Percentiles rank a stretch among this genome's conserved stretches.
These are phyloP conservation scores for Nemania serpens DNA, from an alignment of 2,329 filamentous ascomycete species.

Conservation along the genomic window DNA sequence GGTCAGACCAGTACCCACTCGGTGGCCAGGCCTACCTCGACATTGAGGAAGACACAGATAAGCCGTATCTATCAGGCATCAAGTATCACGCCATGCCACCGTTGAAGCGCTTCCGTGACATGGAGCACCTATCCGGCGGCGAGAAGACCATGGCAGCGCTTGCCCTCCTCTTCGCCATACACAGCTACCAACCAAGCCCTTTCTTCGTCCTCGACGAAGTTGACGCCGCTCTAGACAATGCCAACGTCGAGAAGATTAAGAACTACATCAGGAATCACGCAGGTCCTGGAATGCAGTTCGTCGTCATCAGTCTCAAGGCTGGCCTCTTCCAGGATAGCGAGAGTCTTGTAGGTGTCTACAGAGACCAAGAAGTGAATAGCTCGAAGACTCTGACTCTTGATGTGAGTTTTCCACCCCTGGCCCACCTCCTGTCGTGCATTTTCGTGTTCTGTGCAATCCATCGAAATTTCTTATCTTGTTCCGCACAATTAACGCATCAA, in stretches of 20 bases:
- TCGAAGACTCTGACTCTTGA: slow-evolving; percentile 91
- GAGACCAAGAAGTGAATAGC: slow-evolving; percentile 92
- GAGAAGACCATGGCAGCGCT: slow-evolving; percentile 99
- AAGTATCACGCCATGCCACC: slow-evolving; percentile 99
- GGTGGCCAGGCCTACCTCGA: slow-evolving; percentile 89
- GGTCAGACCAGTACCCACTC: slow-evolving; percentile 88
- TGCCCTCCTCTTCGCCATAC: slow-evolving; percentile 94
- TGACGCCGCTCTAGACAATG: slow-evolving; percentile 96
- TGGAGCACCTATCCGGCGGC: slow-evolving; percentile 96
- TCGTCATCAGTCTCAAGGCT: slow-evolving; percentile 95
- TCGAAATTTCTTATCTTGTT: background rate
- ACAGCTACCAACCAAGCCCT: slow-evolving; percentile 91
- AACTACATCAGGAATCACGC: slow-evolving; percentile 95
- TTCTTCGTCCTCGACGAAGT: slow-evolving; percentile 99
- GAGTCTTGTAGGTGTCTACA: slow-evolving; percentile 91
- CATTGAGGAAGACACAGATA: slow-evolving; percentile 91
- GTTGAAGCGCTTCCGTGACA: slow-evolving; percentile 96
- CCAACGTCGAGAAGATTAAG: slow-evolving; percentile 93
- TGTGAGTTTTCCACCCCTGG: slow-evolving; percentile 65
- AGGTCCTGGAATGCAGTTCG: slow-evolving; percentile 97
- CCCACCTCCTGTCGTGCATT: background rate
- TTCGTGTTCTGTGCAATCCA: background rate
- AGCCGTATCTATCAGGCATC: slow-evolving; percentile 92
- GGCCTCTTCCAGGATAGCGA: slow-evolving; percentile 96
- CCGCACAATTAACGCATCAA: slow-evolving; percentile 27